Base-by-base conservation (phyloP, 2,329 filamentous ascomycete genomes). In the Sclerotinia nivalis region DNA sequence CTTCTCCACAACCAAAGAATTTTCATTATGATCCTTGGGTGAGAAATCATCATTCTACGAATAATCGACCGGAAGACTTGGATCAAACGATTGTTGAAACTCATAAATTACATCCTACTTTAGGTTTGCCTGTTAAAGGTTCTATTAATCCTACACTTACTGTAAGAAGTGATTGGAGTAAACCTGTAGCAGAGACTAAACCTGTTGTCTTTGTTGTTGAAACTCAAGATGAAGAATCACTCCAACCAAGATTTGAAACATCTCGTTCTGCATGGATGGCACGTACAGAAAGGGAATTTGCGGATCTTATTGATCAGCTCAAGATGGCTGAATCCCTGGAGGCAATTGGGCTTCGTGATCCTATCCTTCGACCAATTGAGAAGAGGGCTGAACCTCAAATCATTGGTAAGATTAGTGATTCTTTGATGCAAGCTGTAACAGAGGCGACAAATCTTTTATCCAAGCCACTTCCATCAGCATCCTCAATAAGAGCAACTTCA, bases 11-110 rank as follows among this genome's bases (percentile, higher is more conserved):
- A 31, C 75, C 74, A 4, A 73, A 73, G 43, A 72, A 73, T 22
- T 74, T 78, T 58, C 74, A 76, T 62, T 74, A 72, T 47, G 76
- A 78, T 56, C 77, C 78, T 58, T 69, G 72, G 56, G 72, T 72
- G 9, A 71, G 72, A 37, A 71, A 72, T 20, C 73, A 75, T 64
- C 77, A 78, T 66, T 71, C 75, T n/a, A 72, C 75, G 18, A 74
- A 74, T 18, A 72, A 75, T 62, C 72, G 72, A 55, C 71, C 72
- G 20, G 76, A 75, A 31, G 77, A 78, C 62, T 71, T 78, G 37
- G 76, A 78, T 60, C 66, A 74, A 56, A 70, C 74, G 13, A 68
- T 76, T 40, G 72, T 77, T 2, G 52, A 71, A 15, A 69, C 62
- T 20, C 71, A 74, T 56, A 72, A 70, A 9, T 40, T 77, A 6